These are phyloP conservation scores for Flaveria ramosissima DNA, from an alignment of 129 eudicot genomes.

Conservation along the genomic window DNA sequence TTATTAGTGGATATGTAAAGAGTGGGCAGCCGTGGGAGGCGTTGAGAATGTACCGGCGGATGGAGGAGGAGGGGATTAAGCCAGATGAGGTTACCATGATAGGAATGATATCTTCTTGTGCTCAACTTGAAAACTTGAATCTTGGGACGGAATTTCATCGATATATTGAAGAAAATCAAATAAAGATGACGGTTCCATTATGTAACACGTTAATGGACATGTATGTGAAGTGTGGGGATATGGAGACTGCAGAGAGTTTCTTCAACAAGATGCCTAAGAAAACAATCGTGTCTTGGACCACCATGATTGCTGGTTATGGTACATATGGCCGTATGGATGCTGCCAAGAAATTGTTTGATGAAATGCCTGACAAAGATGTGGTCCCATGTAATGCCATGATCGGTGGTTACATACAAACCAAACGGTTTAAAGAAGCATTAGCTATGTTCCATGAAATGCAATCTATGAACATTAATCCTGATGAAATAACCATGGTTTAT, in stretches of 20 bases:
- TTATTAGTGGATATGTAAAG: conserved; percentile 57
- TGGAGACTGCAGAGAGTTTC: conserved; percentile 45
- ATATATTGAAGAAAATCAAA: conserved; percentile 32
- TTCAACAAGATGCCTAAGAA: conserved; percentile 56
- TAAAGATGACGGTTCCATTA: conserved; percentile 47
- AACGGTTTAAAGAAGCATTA: conserved; percentile 55
- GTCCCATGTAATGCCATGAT: conserved; percentile 76
- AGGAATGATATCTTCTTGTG: conserved; percentile 60
- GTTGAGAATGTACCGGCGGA: conserved; percentile 38
- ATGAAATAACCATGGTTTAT: conserved; percentile 67
- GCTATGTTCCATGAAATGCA: conserved; percentile 61
- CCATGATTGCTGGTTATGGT: conserved; percentile 64
- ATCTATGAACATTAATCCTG: conserved; percentile 44
- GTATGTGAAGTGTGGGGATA: conserved; percentile 68
- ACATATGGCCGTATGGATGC: conserved; percentile 50
- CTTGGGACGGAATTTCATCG: conserved; percentile 57
- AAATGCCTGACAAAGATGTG: conserved; percentile 64
- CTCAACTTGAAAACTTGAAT: conserved; percentile 53
- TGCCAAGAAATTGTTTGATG: conserved; percentile 56
- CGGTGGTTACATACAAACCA: conserved; percentile 61
- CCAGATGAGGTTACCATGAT: conserved; percentile 83
- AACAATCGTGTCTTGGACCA: conserved; percentile 70
- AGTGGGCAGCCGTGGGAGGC: conserved; percentile 49
- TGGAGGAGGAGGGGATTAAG: conserved; percentile 46
- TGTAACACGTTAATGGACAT: conserved; percentile 65